A percentile compares a stretch with the other conserved stretches of the same genome.
These are phyloP conservation scores for Fraxinus cuspidata DNA, from an alignment of 257 asterid species.

Conservation along the genomic window DNA sequence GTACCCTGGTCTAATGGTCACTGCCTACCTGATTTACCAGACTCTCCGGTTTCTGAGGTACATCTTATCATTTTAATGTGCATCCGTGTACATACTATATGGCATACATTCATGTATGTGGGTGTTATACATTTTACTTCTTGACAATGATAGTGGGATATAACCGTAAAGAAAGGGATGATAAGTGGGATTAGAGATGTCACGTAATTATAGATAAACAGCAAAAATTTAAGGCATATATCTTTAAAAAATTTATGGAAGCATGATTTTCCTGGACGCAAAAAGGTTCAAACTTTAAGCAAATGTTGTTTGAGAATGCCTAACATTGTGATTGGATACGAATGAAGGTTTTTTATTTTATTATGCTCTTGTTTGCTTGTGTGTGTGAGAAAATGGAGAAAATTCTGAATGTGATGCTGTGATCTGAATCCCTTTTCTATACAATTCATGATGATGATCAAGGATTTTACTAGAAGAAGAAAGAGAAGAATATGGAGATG, in stretches of 20 bases:
- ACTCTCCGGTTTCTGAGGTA: constrained; percentile 83
- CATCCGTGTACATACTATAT: background rate
- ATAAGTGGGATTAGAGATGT: background rate
- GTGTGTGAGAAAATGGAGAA: background rate
- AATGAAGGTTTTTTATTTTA: background rate
- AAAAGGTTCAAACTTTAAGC: background rate
- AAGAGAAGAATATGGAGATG: background rate
- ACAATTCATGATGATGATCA: background rate
- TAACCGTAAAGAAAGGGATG: background rate
- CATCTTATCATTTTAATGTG: background rate
- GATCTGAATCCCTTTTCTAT: background rate
- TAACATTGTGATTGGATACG: background rate
- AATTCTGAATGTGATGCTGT: background rate
- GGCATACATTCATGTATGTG: background rate
- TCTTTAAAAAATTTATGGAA: background rate
- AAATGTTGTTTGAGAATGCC: background rate
- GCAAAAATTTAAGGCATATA: background rate
- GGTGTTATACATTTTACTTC: background rate
- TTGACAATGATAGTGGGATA: background rate
- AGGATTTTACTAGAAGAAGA: background rate
- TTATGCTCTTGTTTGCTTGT: background rate
- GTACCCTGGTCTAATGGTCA: constrained; percentile 98
- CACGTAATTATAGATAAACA: background rate
- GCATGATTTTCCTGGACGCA: background rate
- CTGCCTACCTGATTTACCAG: constrained; percentile 89